phyloP scores from a whole-genome alignment of 2,329 filamentous ascomycete genomes.

The Alternaria triticina region DNA sequence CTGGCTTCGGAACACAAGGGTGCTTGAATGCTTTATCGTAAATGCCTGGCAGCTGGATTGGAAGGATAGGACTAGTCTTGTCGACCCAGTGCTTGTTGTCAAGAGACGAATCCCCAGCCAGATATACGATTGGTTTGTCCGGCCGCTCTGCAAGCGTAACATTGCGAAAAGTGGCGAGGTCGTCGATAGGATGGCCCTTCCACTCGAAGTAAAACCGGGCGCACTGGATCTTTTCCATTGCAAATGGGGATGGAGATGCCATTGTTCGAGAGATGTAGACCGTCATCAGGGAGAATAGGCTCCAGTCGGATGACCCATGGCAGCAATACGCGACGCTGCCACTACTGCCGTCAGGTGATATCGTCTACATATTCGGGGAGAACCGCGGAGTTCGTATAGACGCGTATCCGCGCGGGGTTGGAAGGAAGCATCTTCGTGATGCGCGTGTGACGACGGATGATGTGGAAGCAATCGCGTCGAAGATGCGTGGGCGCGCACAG shows the following conservation, averaged over 20 bases:
- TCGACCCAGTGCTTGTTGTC: constrained; percentile 49
- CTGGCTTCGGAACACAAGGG: constrained; percentile 33
- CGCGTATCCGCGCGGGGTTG: background rate
- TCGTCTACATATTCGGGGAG: background rate
- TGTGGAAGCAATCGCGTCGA: background rate
- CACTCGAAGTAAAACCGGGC: constrained; percentile 43
- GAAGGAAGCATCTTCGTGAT: background rate
- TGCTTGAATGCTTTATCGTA: constrained; percentile 33
- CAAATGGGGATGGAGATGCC: background rate
- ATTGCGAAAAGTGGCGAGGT: constrained; percentile 35
- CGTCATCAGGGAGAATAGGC: background rate
- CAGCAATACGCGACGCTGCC: background rate
- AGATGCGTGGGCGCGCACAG: background rate
- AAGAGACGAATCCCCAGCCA: constrained; percentile 49
- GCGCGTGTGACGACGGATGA: background rate
- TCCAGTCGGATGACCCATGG: background rate
- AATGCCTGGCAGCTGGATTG: constrained; percentile 32
- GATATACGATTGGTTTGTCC: constrained; percentile 42
- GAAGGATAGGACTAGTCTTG: constrained; percentile 7
- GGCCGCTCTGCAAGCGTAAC: constrained; percentile 29
- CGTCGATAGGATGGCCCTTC: constrained; percentile 43
- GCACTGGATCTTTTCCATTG: constrained; percentile 22
- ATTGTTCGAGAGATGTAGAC: background rate
- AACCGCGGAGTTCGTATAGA: background rate
- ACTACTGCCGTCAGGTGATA: background rate